These are phyloP conservation scores for Hymenoscyphus salicellus DNA, from an alignment of 2,329 filamentous ascomycete genomes.

Conservation along the genomic window DNA sequence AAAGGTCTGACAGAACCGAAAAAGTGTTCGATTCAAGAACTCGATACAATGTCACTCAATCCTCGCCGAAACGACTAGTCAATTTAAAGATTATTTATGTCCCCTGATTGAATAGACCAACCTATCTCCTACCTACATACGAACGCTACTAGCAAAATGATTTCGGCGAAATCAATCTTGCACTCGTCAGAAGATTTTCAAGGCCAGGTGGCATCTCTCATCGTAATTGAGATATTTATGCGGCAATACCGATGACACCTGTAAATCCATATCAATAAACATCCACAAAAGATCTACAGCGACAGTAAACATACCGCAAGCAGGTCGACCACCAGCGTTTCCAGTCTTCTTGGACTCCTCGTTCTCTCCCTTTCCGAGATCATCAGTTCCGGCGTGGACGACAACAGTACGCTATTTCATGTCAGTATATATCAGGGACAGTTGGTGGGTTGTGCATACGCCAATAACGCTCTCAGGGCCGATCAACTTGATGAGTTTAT, in stretches of 20 bases:
- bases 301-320: conserved; percentile 69
- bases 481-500: conserved; percentile 91
- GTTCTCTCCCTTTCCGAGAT: conserved; percentile 87
- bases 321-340: conserved; percentile 88
- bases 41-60: too few species aligned
- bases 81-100: background rate
- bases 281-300: background rate
- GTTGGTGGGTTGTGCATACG: conserved; percentile 50
- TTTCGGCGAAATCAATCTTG: background rate
- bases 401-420: conserved; percentile 78
- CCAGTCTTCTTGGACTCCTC: conserved; percentile 98
- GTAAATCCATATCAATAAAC: conserved; percentile 16
- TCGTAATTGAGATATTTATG: conserved; percentile 45
- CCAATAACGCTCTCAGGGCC: conserved; percentile 92
- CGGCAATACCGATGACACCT: conserved; percentile 87
- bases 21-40: too few species aligned
- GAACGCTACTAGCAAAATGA: background rate
- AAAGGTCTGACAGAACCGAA: too few species aligned
- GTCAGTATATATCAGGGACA: conserved; percentile 26
- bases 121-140: background rate
- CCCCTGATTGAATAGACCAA: background rate
- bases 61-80: background rate
- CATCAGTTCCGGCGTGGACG: conserved; percentile 91
- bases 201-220: background rate
- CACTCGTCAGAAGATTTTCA: background rate